A percentile compares a stretch with the other conserved stretches of the same genome.
These are phyloP conservation scores for Myxozyma lipomycoides DNA, from an alignment of 805 yeast species.

Conservation along the genomic window DNA sequence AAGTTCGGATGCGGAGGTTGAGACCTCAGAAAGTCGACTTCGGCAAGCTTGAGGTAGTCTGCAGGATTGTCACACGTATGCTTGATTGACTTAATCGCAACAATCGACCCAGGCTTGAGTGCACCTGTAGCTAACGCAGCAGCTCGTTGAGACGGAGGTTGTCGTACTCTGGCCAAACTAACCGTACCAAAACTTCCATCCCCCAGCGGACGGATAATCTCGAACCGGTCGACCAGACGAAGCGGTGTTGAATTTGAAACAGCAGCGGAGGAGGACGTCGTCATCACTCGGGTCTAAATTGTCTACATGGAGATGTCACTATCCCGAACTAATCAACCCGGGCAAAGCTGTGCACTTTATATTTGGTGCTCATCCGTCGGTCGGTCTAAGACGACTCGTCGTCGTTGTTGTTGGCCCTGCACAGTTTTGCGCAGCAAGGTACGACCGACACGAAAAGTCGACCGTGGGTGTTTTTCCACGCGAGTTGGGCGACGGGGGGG, in stretches of 20 bases:
- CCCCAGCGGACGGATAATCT: constrained; percentile 31
- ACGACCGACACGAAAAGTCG: too few species aligned
- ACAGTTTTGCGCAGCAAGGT: too few species aligned
- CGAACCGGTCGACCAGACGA: constrained; percentile 23
- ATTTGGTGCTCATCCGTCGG: too few species aligned
- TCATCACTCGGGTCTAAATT: too few species aligned
- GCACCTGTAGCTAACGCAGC: not conserved
- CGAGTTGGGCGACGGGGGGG: too few species aligned
- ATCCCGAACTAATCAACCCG: too few species aligned
- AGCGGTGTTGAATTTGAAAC: constrained; percentile 12
- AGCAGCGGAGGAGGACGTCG: too few species aligned
- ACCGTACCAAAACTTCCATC: constrained; percentile 37
- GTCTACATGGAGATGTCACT: too few species aligned
- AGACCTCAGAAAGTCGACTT: constrained; percentile 35
- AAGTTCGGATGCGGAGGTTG: constrained; percentile 69
- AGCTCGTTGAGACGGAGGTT: not conserved
- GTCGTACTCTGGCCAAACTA: constrained; percentile 24
- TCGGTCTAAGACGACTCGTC: too few species aligned
- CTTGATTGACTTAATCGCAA: constrained; percentile 81
- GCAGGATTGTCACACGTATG: constrained; percentile 50
- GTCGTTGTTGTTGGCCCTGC: too few species aligned
- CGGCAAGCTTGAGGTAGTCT: constrained; percentile 47
- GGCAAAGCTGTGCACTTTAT: too few species aligned
- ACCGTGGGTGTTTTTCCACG: too few species aligned
- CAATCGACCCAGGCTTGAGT: constrained; percentile 34